A percentile compares a stretch with the other conserved stretches of the same genome.
phyloP scores from a whole-genome alignment of 148 eudicot species.

The Rheum nobile region DNA sequence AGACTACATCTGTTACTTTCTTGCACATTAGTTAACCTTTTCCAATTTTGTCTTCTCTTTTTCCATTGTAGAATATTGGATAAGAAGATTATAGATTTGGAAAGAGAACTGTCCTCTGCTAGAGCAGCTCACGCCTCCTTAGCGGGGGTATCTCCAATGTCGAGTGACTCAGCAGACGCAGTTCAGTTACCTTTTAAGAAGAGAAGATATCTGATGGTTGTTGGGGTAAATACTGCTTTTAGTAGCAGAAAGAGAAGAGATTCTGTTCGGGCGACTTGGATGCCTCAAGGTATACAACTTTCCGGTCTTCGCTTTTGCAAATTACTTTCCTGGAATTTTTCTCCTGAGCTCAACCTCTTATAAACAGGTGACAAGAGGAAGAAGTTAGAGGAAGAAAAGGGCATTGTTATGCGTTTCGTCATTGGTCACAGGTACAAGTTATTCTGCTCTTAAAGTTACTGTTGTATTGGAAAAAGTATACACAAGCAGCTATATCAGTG shows the following conservation, averaged over 20 bases:
- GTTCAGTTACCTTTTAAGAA: not conserved
- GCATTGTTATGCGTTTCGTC: constrained; percentile 17
- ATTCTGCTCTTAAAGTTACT: not conserved
- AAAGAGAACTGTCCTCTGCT: constrained; percentile 2
- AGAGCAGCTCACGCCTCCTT: constrained; percentile 6
- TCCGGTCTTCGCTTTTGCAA: not conserved
- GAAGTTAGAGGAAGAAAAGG: constrained; percentile 19
- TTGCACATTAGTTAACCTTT: not conserved
- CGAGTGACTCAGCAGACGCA: not conserved
- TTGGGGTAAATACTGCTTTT: constrained; percentile 10
- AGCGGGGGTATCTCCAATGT: not conserved
- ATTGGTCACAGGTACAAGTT: constrained; percentile 16
- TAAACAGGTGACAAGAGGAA: constrained; percentile 11
- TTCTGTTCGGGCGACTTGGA: constrained; percentile 10
- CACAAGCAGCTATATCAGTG: too few species aligned
- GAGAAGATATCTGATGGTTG: constrained; percentile 9
- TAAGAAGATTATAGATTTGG: constrained; percentile 4
- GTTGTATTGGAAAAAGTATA: too few species aligned
- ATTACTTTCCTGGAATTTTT: not conserved
- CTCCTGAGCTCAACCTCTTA: not conserved
- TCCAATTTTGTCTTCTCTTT: not conserved
- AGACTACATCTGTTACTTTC: not conserved
- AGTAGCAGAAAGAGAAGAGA: constrained; percentile 14
- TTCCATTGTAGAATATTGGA: not conserved
- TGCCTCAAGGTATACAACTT: constrained; percentile 7